Evolutionary conservation across 768 basidiomycete genomes (phyloP).

Genomic region (Kwoniella dendrophila): DNA sequence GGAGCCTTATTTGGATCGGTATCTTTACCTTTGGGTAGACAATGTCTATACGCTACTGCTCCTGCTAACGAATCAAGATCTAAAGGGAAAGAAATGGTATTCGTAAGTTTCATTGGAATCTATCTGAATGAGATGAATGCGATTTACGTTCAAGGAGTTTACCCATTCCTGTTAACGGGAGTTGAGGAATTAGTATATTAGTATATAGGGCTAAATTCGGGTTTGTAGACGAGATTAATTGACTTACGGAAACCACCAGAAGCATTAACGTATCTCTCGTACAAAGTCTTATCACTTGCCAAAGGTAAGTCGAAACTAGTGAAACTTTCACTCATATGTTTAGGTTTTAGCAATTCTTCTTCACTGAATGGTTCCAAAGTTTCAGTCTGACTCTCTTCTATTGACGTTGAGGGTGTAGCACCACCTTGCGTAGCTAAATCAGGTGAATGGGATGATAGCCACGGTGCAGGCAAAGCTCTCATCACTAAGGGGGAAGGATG

Average conservation of each 20-base stretch:
- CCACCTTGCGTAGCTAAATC: slow-evolving; percentile 30
- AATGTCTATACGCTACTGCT: slow-evolving; percentile 78
- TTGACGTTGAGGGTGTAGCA: background rate
- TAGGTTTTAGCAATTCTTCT: slow-evolving; percentile 36
- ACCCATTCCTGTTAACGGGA: slow-evolving; percentile 45
- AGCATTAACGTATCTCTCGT: slow-evolving; percentile 50
- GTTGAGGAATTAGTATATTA: no score
- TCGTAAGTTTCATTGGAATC: background rate
- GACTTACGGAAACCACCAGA: slow-evolving; percentile 50
- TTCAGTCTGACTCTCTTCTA: background rate
- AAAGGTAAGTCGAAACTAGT: slow-evolving; percentile 52
- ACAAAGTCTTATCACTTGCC: slow-evolving; percentile 37
- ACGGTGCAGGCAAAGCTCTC: slow-evolving; percentile 39
- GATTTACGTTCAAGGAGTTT: slow-evolving; percentile 51
- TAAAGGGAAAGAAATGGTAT: slow-evolving; percentile 9
- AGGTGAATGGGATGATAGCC: slow-evolving; percentile 44
- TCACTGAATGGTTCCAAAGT: slow-evolving; percentile 14
- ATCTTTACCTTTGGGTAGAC: slow-evolving; percentile 34
- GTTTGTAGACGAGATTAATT: background rate
- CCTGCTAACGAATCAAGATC: slow-evolving; percentile 83
- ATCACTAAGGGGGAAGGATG: slow-evolving; percentile 49
- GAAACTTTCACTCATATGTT: slow-evolving; percentile 53
- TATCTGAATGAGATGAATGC: background rate
- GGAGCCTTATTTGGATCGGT: slow-evolving; percentile 20
- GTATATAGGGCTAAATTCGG: no score